Base-by-base conservation (phyloP, 1,284 basidiomycete species). In the Ustilago shanxiensis region DNA sequence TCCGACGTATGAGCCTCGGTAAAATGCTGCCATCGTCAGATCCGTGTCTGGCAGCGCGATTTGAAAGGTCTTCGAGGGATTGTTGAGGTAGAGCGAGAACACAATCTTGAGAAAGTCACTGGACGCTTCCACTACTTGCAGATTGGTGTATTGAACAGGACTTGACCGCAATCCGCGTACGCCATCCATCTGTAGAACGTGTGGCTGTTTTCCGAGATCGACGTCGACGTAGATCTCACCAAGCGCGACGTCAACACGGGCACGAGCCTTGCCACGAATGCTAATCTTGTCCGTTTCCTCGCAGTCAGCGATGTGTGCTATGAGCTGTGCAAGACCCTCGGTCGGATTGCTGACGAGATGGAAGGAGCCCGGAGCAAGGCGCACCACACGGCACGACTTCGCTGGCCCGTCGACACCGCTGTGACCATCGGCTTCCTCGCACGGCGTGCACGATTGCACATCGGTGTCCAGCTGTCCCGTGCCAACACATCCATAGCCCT, bases 51-150 rank as follows among this genome's bases (percentile, higher is more conserved):
- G 69, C 28, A 82, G 52, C 9, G 55, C 54, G 24, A 79, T 13
- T 57, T 64, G 56, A 45, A 82, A 55, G 5, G 65, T 59, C 57
- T 68, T 68, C 52, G 68, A 70, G 13, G 80, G 80, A 49, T 82
- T 82, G 66, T 82, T 80, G 56, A 80, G 69, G 51, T 72, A 80
- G 26, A 82, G 72, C 41, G 71, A 67, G 31, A 82, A 72, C 39
- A 64, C 50, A 29, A 79, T 72, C 52, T 76, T 73, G 37, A 82
- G 67, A n/a, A 47, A 74, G 20, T 77, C 74, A 28, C 50, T 51
- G 29, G 67, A 73, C 0, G 76, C 78, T 22, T 74, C 76, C 2
- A 76, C 73, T 24, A 82, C 67, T 52, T 79, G 72, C 29, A 82
- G 52, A 37, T 70, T 69, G 14, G 72, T 79, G 51, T 80, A 80